These are phyloP conservation scores for Mimosa bimucronata DNA, from an alignment of 306 rosid species.

Conservation along the genomic window DNA sequence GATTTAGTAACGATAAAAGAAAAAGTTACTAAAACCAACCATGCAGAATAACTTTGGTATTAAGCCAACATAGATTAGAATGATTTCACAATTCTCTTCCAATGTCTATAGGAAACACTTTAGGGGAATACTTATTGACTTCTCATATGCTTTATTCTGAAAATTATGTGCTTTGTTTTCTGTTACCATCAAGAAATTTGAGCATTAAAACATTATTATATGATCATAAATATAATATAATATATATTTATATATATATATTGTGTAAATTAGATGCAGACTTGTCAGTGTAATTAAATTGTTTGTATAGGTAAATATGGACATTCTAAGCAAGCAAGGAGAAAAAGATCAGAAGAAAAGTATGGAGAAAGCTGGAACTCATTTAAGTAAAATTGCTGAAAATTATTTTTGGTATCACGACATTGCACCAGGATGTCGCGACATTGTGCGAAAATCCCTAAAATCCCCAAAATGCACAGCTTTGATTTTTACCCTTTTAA, in stretches of 20 bases:
- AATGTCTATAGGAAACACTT: neutral
- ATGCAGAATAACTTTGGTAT: neutral
- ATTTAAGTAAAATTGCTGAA: too few relatives aligned
- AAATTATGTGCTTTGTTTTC: conserved; percentile 82
- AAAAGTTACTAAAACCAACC: neutral
- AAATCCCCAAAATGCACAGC: too few relatives aligned
- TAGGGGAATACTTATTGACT: conserved; percentile 28
- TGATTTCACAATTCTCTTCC: neutral
- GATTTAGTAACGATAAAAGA: too few relatives aligned
- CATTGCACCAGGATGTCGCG: too few relatives aligned
- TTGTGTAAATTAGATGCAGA: neutral
- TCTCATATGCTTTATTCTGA: conserved; percentile 46
- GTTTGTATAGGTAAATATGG: too few relatives aligned
- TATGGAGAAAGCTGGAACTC: too few relatives aligned
- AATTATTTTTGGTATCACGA: too few relatives aligned
- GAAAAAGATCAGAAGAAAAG: too few relatives aligned
- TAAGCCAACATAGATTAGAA: neutral
- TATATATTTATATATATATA: neutral
- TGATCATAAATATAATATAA: too few relatives aligned
- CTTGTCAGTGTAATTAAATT: neutral
- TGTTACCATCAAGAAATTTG: conserved; percentile 38
- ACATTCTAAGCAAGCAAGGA: too few relatives aligned
- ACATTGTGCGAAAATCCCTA: too few relatives aligned
- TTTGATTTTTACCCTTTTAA: too few relatives aligned
- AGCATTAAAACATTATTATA: neutral